phyloP scores from a whole-genome alignment of 1,284 basidiomycete genomes.

The Microbotryomycetes sp. region DNA sequence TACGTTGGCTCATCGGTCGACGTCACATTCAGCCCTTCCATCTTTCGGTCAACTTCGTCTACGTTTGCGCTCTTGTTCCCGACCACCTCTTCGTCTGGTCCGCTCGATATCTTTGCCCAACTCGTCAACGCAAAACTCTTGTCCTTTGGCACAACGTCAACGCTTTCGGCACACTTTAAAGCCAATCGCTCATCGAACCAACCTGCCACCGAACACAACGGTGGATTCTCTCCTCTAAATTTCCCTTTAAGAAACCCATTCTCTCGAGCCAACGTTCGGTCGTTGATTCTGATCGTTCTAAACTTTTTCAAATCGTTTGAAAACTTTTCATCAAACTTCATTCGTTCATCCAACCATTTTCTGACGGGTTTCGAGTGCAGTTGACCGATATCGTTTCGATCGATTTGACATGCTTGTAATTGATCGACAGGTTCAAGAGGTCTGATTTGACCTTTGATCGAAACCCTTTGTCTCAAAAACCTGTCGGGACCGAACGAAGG shows the following conservation, averaged over 20 bases:
- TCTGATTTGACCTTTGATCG: slow-evolving; percentile 64
- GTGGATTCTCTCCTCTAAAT: slow-evolving; percentile 62
- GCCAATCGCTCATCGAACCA: slow-evolving; percentile 37
- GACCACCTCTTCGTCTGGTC: slow-evolving; percentile 20
- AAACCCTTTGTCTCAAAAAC: slow-evolving; percentile 58
- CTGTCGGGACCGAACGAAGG: neutral
- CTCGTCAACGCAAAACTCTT: slow-evolving; percentile 16
- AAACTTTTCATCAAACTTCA: slow-evolving; percentile 55
- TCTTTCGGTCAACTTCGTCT: neutral
- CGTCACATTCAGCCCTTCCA: neutral
- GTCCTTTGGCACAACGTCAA: slow-evolving; percentile 24
- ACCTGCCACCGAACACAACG: slow-evolving; percentile 51
- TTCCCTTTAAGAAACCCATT: slow-evolving; percentile 48
- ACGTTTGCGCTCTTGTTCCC: neutral
- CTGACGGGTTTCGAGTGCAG: slow-evolving; percentile 52
- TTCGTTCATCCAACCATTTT: slow-evolving; percentile 48
- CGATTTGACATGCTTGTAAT: slow-evolving; percentile 58
- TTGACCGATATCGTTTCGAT: slow-evolving; percentile 50
- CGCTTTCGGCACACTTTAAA: slow-evolving; percentile 34
- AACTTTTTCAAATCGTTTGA: slow-evolving; percentile 35
- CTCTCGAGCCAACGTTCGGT: slow-evolving; percentile 3
- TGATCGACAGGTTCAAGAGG: slow-evolving; percentile 64
- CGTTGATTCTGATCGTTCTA: slow-evolving; percentile 30
- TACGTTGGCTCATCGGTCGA: too few relatives aligned
- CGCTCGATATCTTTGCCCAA: slow-evolving; percentile 13